Evolutionary conservation across 176 grass and related monocot genomes (phyloP).

Genomic region (Phoenix dactylifera): DNA sequence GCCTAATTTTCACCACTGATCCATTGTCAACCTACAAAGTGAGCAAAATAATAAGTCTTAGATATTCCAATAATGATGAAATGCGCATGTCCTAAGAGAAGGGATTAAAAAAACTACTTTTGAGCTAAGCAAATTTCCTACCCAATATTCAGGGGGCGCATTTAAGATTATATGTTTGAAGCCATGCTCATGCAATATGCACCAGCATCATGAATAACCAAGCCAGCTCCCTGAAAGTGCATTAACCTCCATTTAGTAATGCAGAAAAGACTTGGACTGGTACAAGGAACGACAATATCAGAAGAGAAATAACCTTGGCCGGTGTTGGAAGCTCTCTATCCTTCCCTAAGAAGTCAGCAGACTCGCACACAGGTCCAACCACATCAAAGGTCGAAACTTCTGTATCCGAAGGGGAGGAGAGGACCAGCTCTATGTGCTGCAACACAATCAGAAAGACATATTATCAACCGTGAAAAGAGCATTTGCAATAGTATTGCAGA

Average conservation of each 20-base stretch:
- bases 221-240: slow-evolving; percentile 57
- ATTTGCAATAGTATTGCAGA: too few species aligned
- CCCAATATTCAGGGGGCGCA: slow-evolving; percentile 95
- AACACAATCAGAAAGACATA: background rate
- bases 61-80: background rate
- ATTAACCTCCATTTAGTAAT: background rate
- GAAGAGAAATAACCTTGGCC: slow-evolving; percentile 36
- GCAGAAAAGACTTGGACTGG: too few species aligned
- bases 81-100: background rate
- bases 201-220: slow-evolving; percentile 90
- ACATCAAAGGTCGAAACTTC: slow-evolving; percentile 69
- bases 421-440: slow-evolving; percentile 83
- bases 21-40: slow-evolving; percentile 46
- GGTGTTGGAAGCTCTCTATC: slow-evolving; percentile 77
- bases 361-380: slow-evolving; percentile 98
- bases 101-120: background rate
- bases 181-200: slow-evolving; percentile 99
- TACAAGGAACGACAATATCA: background rate
- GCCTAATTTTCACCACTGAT: slow-evolving; percentile 68
- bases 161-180: slow-evolving; percentile 94
- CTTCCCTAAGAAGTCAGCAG: slow-evolving; percentile 92
- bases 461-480: too few species aligned
- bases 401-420: slow-evolving; percentile 44
- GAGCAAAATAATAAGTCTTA: too few species aligned
- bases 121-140: slow-evolving; percentile 14